phyloP scores from a whole-genome alignment of 192 early-diverging fungal genomes.

The Coemansia sp. region DNA sequence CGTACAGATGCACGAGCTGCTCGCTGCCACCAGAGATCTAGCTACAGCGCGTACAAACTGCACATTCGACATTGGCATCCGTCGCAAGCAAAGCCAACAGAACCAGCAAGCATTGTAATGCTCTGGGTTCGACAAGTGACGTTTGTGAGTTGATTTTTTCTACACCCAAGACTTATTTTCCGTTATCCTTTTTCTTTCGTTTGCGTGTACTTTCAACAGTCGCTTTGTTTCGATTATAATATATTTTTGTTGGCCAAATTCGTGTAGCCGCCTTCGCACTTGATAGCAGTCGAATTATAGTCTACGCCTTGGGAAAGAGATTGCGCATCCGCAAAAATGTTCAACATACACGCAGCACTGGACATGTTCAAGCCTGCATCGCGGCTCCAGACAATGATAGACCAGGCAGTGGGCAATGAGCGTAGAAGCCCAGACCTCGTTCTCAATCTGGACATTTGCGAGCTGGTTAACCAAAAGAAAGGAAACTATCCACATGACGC shows the following conservation, averaged over 20 bases:
- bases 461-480: conserved; percentile 89
- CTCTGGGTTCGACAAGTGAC: too few species aligned
- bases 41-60: conserved; percentile 27
- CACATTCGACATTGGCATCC: conserved; percentile 31
- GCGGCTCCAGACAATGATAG: conserved; percentile 58
- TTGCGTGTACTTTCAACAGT: not conserved
- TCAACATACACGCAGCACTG: conserved; percentile 43
- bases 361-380: conserved; percentile 52
- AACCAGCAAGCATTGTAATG: too few species aligned
- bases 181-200: not conserved
- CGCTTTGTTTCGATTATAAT: not conserved
- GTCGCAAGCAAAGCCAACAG: not conserved
- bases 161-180: too few species aligned
- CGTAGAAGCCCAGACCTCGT: conserved; percentile 75
- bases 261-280: too few species aligned
- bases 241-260: not conserved
- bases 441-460: conserved; percentile 93
- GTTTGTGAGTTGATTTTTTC: too few species aligned
- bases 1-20: conserved; percentile 34
- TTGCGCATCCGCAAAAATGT: conserved; percentile 16
- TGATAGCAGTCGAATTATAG: too few species aligned
- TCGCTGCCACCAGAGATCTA: conserved; percentile 29
- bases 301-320: too few species aligned
- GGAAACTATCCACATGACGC: conserved; percentile 65
- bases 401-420: conserved; percentile 74